Evolutionary conservation across 495 filamentous ascomycete genomes (phyloP), one percentile per base, ranked within the genome.

Genomic region (Cercophora newfieldiana): DNA sequence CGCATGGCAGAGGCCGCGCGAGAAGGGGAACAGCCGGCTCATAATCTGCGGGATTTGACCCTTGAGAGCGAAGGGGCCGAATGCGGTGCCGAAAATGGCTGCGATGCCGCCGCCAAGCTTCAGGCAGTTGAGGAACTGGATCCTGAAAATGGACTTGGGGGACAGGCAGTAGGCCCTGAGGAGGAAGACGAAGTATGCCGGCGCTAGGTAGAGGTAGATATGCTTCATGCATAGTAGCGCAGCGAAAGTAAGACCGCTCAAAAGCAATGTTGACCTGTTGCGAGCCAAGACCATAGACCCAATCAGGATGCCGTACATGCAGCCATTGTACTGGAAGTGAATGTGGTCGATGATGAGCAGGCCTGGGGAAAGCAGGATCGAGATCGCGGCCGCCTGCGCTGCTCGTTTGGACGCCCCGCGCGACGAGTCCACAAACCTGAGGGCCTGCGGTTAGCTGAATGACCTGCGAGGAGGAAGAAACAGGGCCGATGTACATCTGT

Each of bases 241-340:
- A 4, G 94, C 94, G 69, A 99, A 99, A 0, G 91, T 70, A 3
- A 96, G 80, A 1, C 92, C 94, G 57, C 92, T 93, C 51, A 79
- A 77, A 8, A 98, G 87, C 14, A 94, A 81, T 0, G 89, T 91
- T 3, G 91, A 91, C 66, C 85, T 87, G 60, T 90, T 88, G 44
- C 92, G 88, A 1, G 91, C 92, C 62, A 93, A 76, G 0, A 96
- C 90, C 28, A 99, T 81, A 0, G 94, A 97, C 31, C 93, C 79
- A 24, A 97, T 85, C 47, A 99, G 78, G 33, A 98, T 79, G 18
- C 95, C 95, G 72, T 97, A 98, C 73, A 99, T 85, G 78, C 93
- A 93, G 59, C 95, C 95, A 78, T 99, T 99, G 81, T 99, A 98
- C 79, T 99, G 95, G 78, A 99, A 99, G 75, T 99, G 95, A 67